Base-by-base conservation (phyloP, 371 early-diverging fungal genomes). In the Phascolomyces articulosus region DNA sequence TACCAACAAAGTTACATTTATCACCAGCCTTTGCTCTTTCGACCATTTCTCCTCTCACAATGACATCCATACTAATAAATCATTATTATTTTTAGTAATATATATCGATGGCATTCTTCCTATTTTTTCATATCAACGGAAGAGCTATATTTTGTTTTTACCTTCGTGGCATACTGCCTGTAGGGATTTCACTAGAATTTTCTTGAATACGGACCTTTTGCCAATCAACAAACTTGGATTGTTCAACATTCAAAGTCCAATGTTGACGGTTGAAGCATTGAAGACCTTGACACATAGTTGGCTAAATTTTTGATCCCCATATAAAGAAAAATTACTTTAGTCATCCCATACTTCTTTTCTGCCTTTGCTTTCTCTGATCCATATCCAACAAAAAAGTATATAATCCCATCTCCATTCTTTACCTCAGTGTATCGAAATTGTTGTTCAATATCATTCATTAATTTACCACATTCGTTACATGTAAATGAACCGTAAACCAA, bases 1-100 rank as follows among this genome's bases (percentile, higher is more conserved):
- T 91, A 64, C 99, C 99, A 4, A 96, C 96, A 67, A 99, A 91
- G 13, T 89, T 82, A 64, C 94, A 89, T 64, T 91, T 92, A 72
- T 99, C 99, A 70, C 99, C 99, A 28, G 99, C 96, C 82, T 99
- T 99, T 55, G 96, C 95, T 55, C 90, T 84, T 68, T 99, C 99
- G 7, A 97, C 97, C 71, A 96, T 85, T 62, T 98, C 99, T 66
- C 96, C 91, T 53, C 99, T 89, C 55, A 99, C 85, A 69, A 99
- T 96, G 4, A 99, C 96, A 70, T 99, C 99, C 77, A 99, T 85
- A 20, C 91, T 94, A 61, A 63, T 0, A 9, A 38, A 38, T 13
- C 15, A 47, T 21, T 7, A 61, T 53, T 34, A n/a, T n/a, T n/a
- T n/a, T 41, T 18, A 11, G 21, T 56, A 38, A 11, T 40, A 8